Base-by-base conservation (phyloP, 1,284 basidiomycete genomes). In the Porodaedalea pini region DNA sequence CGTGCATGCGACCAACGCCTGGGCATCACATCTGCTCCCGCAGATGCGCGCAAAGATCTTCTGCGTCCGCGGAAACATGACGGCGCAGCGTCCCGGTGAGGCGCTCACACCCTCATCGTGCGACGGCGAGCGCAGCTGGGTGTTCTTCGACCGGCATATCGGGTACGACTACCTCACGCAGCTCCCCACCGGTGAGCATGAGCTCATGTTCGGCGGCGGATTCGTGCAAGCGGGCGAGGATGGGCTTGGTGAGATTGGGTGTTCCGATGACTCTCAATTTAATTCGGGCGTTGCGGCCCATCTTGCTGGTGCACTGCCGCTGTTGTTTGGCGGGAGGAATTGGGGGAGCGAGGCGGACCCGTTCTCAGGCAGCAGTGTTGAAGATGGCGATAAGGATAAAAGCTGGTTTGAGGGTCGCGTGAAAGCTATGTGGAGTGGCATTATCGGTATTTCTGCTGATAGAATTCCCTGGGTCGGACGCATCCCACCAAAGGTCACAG, bases 1-100 rank as follows among this genome's bases (percentile, higher is more conserved):
- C 49, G 73, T 92, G 1, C 90, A 93, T 67, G 87, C 89, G 0
- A 92, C 89, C 1, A 93, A 93, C 67, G 89, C 78, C 34, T 91
- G 90, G 77, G 74, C 76, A 4, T 81, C 86, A 0, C 81, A 86
- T 64, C 82, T 92, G 19, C 70, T 72, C 2, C 63, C 68, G 17
- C 67, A 70, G 29, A 56, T 67, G 13, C 59, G 59, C 25, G 47
- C 59, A 23, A 61, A 61, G 32, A 54, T 61, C 45, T 66, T 90
- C 27, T 83, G 84, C 6, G 69, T 76, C 0, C 76, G 87, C 23
- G 86, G 79, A 7, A 79, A 78, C 56, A 88, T 89, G 80, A 80
- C 82, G 47, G 83, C 87, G 0, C 85, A 90, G 64, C 73, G 78
- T 48, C 75, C 86, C 32, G 72, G 80, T 62, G 67, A 65, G 34